Evolutionary conservation across 768 basidiomycete genomes (phyloP).

Genomic region (Podaxis sp.): DNA sequence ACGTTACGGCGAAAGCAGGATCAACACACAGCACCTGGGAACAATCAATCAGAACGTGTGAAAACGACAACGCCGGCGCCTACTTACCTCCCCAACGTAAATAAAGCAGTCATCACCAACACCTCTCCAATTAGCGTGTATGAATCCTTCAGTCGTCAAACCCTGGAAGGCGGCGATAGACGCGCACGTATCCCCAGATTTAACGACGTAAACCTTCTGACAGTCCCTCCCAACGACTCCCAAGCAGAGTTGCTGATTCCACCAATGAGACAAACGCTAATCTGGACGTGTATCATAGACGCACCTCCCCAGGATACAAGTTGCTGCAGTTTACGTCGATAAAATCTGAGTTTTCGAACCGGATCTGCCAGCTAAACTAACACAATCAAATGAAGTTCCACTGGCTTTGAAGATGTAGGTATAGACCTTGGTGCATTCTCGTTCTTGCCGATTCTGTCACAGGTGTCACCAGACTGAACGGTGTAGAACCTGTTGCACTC

Average conservation of each 20-base stretch:
- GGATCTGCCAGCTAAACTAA: slow-evolving; percentile 54
- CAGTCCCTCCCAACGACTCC: slow-evolving; percentile 59
- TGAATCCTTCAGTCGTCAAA: slow-evolving; percentile 45
- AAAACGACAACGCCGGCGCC: background rate
- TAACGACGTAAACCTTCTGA: slow-evolving; percentile 43
- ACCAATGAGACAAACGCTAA: background rate
- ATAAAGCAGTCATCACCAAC: slow-evolving; percentile 51
- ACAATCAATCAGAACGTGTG: background rate
- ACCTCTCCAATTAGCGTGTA: slow-evolving; percentile 67
- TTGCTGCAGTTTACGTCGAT: slow-evolving; percentile 59
- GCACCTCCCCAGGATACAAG: slow-evolving; percentile 49
- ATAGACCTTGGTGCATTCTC: slow-evolving; percentile 43
- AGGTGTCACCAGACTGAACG: slow-evolving; percentile 52
- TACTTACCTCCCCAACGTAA: slow-evolving; percentile 54
- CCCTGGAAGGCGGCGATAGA: slow-evolving; percentile 39
- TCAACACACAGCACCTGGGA: slow-evolving; percentile 4
- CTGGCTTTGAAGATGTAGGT: background rate
- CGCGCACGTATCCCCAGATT: slow-evolving; percentile 49
- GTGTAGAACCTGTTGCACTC: slow-evolving; percentile 52
- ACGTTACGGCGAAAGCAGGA: background rate
- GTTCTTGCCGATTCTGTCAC: slow-evolving; percentile 51
- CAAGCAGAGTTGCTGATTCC: slow-evolving; percentile 49
- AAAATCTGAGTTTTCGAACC: slow-evolving; percentile 43
- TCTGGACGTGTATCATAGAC: background rate
- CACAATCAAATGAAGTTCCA: background rate